These are phyloP conservation scores for Trametes punicea DNA, from an alignment of 768 basidiomycete species.

Conservation along the genomic window DNA sequence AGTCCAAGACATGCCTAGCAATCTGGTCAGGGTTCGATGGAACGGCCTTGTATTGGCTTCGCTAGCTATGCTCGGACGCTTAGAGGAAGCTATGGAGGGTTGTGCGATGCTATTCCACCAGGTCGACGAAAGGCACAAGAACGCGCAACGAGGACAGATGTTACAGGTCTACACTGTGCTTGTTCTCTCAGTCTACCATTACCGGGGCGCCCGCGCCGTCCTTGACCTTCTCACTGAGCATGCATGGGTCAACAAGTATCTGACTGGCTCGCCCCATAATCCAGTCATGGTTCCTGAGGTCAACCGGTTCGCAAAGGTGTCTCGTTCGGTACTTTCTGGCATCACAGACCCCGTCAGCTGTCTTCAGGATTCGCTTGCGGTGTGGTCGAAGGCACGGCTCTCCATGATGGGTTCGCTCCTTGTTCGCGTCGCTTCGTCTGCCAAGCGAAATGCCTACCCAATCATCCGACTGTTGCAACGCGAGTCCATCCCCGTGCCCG, in stretches of 20 bases:
- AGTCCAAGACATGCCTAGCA: constrained; percentile 22
- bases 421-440: background rate
- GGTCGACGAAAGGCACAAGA: background rate
- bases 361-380: constrained; percentile 27
- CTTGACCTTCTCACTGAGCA: constrained; percentile 41
- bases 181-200: constrained; percentile 34
- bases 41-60: constrained; percentile 32
- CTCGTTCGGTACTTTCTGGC: background rate
- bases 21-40: constrained; percentile 23
- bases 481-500: constrained; percentile 33
- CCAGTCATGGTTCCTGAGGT: background rate
- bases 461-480: constrained; percentile 41
- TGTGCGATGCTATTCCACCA: constrained; percentile 19
- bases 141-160: constrained; percentile 23
- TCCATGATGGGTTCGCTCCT: constrained; percentile 9
- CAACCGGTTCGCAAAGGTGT: background rate
- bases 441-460: constrained; percentile 34
- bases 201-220: constrained; percentile 31
- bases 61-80: constrained; percentile 36
- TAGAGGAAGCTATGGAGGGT: constrained; percentile 33
- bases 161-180: constrained; percentile 39
- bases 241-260: constrained; percentile 28
- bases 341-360: constrained; percentile 24
- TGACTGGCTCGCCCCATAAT: background rate
- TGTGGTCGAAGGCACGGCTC: constrained; percentile 32